Conservation (phyloP, 192 early-diverging fungal species). For the Chytriomyces confervae region DNA sequence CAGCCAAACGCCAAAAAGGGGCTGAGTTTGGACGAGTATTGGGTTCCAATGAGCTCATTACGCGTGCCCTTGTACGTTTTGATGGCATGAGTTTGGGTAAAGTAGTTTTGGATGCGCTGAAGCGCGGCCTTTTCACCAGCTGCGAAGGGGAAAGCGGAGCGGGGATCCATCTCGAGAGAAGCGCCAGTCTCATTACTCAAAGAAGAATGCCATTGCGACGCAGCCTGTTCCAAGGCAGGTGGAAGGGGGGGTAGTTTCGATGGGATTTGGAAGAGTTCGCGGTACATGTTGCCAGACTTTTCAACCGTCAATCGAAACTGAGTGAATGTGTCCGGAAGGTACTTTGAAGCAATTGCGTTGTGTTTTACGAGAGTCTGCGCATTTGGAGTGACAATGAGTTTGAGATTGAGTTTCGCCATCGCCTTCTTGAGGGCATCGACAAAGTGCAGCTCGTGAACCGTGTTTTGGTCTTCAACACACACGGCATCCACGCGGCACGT, state of each 20-base stretch:
- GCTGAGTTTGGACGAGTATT: conserved; percentile 51
- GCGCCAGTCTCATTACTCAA: background rate
- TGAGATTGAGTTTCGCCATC: background rate
- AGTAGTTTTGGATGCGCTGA: conserved; percentile 38
- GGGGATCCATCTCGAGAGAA: conserved; percentile 1
- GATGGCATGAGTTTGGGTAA: conserved; percentile 30
- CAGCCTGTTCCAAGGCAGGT: conserved; percentile 4
- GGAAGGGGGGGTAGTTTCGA: background rate
- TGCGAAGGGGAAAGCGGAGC: conserved; percentile 42
- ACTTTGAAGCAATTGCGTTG: background rate
- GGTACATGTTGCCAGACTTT: background rate
- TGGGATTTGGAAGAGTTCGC: background rate
- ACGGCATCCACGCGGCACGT: background rate
- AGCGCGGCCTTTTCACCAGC: conserved; percentile 42
- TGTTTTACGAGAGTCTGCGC: background rate
- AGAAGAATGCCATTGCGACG: background rate
- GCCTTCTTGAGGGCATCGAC: background rate
- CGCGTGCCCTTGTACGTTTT: conserved; percentile 46
- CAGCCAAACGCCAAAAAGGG: conserved; percentile 25
- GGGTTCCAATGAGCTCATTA: conserved; percentile 48
- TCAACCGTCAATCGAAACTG: conserved; percentile 46
- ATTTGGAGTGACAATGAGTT: background rate
- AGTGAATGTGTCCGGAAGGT: conserved; percentile 39
- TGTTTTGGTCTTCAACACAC: background rate
- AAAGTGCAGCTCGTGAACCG: background rate